Evolutionary conservation across 2,329 filamentous ascomycete species (phyloP).

Genomic region (Fusarium chuoi): DNA sequence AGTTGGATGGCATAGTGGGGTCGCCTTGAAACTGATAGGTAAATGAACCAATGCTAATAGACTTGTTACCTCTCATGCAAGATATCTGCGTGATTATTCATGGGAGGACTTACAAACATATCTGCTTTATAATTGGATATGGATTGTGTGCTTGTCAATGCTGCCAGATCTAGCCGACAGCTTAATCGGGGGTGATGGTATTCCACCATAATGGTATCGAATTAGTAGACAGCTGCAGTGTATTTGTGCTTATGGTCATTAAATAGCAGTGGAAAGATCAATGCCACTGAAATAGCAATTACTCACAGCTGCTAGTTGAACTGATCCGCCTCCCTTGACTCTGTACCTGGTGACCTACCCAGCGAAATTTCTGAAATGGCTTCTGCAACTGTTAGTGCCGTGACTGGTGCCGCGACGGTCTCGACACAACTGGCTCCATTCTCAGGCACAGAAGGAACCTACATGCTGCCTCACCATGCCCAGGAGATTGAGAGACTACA

Average conservation of each 20-base stretch:
- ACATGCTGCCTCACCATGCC: not conserved
- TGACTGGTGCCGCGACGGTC: not conserved
- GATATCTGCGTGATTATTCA: not conserved
- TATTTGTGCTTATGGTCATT: not conserved
- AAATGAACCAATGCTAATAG: not conserved
- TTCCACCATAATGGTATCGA: not conserved
- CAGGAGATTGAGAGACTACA: not conserved
- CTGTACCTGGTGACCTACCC: too few species aligned
- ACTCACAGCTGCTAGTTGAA: accelerated
- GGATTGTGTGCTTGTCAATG: not conserved
- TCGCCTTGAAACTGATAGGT: not conserved
- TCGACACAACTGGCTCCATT: not conserved
- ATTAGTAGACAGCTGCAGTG: not conserved
- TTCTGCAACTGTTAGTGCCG: not conserved
- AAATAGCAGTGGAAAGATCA: not conserved
- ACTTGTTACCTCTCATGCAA: not conserved
- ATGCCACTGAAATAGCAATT: accelerated
- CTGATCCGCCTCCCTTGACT: not conserved
- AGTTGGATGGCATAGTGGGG: not conserved
- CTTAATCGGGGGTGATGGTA: not conserved
- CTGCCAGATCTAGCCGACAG: not conserved
- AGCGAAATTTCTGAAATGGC: not conserved
- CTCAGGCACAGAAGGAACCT: not conserved
- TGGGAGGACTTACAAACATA: not conserved
- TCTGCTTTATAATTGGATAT: not conserved